Evolutionary conservation across 169 alveolate genomes (phyloP), one percentile per base, ranked within the genome.

Genomic region (Plasmodium gonderi): DNA sequence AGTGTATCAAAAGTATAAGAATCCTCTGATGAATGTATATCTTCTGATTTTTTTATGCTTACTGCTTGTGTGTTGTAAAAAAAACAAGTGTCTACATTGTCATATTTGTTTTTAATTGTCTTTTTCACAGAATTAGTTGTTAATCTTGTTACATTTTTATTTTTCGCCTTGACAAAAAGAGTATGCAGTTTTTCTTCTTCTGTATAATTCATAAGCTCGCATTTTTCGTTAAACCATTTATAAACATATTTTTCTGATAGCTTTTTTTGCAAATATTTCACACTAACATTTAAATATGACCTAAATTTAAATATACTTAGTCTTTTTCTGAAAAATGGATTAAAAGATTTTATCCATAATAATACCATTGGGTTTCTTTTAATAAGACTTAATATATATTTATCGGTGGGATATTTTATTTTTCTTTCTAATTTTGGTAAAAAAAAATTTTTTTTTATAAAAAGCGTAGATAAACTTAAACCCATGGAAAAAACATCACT

Each of bases 401-500:
- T 82, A 12, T 69, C 92, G 8, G 4, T 14, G 3, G 77, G 75
- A 14, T 45, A 44, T 23, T 20, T 69, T 72, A 82, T 29, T 42
- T 69, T 68, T 33, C 60, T 80, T 42, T 65, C 92, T 9, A 69
- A 17, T 23, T 74, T 69, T 82, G 33, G 75, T 11, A 69, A 36
- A 54, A 45, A 17, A 51, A 82, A 82, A 11, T 72, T 51, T 69
- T 49, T 29, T 82, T 82, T 69, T n/a, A 75, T 45, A 69, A 82
- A 82, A 8, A 82, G 20, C 14, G 92, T 69, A 26, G 83, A 72
- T 36, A 82, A 82, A 47, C 92, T 82, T 75, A 82, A 74, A 14
- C 92, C 92, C 60, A 82, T 7, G 12, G 92, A 69, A 82, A 82
- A 82, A 44, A 75, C 74, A 47, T 82, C 92, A 47, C 92, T 82